phyloP scores from a whole-genome alignment of 2,329 filamentous ascomycete species.

The Hyphodiscus sp. region DNA sequence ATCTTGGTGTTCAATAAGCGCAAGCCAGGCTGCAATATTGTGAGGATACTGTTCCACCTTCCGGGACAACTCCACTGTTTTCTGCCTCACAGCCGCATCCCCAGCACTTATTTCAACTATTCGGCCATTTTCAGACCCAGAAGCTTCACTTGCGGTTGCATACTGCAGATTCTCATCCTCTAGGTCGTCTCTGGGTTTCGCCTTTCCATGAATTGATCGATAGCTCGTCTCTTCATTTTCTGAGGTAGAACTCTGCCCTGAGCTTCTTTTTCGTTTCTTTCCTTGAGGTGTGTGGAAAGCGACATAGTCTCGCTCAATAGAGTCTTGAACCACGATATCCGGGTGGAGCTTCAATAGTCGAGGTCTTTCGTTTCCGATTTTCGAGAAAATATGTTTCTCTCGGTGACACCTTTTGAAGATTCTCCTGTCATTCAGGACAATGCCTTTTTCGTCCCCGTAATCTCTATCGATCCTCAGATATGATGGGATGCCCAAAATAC shows the following conservation, averaged over 20 bases:
- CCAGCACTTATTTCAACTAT: conserved; percentile 36
- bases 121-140: conserved; percentile 32
- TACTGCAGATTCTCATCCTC: conserved; percentile 34
- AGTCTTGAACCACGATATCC: conserved; percentile 23
- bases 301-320: conserved; percentile 34
- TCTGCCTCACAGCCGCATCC: conserved; percentile 43
- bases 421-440: conserved; percentile 39
- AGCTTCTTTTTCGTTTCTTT: conserved; percentile 24
- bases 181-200: conserved; percentile 37
- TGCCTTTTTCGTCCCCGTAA: conserved; percentile 40
- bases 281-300: conserved; percentile 35
- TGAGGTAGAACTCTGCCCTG: conserved; percentile 33
- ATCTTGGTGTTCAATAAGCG: conserved; percentile 74
- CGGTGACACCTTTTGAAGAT: conserved; percentile 27
- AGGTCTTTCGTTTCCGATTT: conserved; percentile 33
- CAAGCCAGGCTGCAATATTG: conserved; percentile 68
- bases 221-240: conserved; percentile 50
- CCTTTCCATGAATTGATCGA: conserved; percentile 58
- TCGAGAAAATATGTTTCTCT: conserved; percentile 42
- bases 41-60: conserved; percentile 58
- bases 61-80: conserved; percentile 55
- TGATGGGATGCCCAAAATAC: conserved; percentile 58
- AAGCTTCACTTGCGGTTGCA: conserved; percentile 37
- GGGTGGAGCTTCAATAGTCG: conserved; percentile 36
- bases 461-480: conserved; percentile 62